Evolutionary conservation across 208 protist genomes (phyloP).

Genomic region (Leishmania gerbilli): DNA sequence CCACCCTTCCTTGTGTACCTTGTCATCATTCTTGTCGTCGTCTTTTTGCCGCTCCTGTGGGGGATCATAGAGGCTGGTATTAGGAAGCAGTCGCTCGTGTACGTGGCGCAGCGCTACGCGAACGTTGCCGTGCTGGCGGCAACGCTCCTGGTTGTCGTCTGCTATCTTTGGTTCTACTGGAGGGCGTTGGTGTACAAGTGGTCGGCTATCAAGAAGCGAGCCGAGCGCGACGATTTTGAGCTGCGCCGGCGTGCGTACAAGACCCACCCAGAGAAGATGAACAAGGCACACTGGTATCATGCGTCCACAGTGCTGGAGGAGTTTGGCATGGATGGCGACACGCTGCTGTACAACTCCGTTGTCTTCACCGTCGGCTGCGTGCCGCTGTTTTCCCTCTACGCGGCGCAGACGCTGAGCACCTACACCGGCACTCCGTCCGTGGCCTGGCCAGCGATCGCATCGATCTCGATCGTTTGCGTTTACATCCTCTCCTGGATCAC

Average conservation of each 20-base stretch:
- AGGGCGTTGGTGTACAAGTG: slow-evolving; percentile 65
- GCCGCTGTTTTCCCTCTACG: slow-evolving; percentile 76
- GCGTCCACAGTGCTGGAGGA: slow-evolving; percentile 79
- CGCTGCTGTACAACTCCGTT: slow-evolving; percentile 69
- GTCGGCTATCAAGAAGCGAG: slow-evolving; percentile 38
- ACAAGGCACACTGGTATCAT: slow-evolving; percentile 88
- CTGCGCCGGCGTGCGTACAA: slow-evolving; percentile 62
- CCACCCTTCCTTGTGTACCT: slow-evolving; percentile 81
- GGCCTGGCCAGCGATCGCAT: slow-evolving; percentile 63
- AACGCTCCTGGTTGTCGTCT: slow-evolving; percentile 59
- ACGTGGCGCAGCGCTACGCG: slow-evolving; percentile 68
- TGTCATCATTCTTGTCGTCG: slow-evolving; percentile 61
- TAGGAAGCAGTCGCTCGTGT: slow-evolving; percentile 66
- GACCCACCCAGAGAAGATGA: slow-evolving; percentile 41
- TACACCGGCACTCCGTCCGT: slow-evolving; percentile 52
- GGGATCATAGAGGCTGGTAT: slow-evolving; percentile 58
- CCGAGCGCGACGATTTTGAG: slow-evolving; percentile 65
- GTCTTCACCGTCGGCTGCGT: slow-evolving; percentile 81
- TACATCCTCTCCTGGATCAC: slow-evolving; percentile 79
- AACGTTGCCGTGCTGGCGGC: slow-evolving; percentile 64
- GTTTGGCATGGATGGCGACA: slow-evolving; percentile 80
- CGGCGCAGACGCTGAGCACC: slow-evolving; percentile 57
- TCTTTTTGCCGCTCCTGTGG: slow-evolving; percentile 78
- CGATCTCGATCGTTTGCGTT: slow-evolving; percentile 57
- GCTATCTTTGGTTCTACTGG: slow-evolving; percentile 88